Conservation (phyloP, 805 yeast species). For the Starmerella kuoi region DNA sequence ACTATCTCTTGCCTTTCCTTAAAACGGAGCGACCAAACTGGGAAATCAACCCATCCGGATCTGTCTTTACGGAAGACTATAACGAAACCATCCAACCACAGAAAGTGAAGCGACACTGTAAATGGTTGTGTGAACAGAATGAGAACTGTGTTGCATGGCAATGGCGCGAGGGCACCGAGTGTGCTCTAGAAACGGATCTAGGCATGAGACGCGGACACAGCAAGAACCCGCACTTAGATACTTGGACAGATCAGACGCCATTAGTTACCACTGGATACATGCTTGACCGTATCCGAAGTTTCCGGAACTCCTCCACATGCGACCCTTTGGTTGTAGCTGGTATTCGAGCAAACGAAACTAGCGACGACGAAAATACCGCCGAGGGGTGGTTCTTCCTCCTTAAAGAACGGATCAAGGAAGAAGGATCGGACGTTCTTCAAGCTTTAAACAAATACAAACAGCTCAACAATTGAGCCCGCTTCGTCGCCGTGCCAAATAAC, state of each 20-base stretch:
- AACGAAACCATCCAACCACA: slow-evolving; percentile 16
- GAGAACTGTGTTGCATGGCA: slow-evolving; percentile 19
- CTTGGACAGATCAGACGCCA: not conserved
- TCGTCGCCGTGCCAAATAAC: no score
- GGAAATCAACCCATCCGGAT: slow-evolving; percentile 17
- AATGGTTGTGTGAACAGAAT: slow-evolving; percentile 12
- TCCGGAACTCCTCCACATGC: slow-evolving; percentile 21
- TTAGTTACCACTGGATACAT: slow-evolving; percentile 25
- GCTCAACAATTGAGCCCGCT: no score
- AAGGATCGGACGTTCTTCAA: slow-evolving; percentile 6
- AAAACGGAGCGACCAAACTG: slow-evolving; percentile 19
- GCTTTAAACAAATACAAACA: not conserved
- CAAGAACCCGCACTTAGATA: slow-evolving; percentile 8
- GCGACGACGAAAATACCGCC: not conserved
- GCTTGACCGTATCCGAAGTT: slow-evolving; percentile 26
- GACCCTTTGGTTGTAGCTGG: slow-evolving; percentile 16
- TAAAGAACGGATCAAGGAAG: slow-evolving; percentile 1
- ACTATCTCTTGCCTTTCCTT: slow-evolving; percentile 26
- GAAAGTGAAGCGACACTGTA: slow-evolving; percentile 10
- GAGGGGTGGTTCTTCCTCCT: slow-evolving; percentile 7
- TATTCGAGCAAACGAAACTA: not conserved
- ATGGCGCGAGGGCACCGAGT: slow-evolving; percentile 11
- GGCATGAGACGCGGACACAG: slow-evolving; percentile 17
- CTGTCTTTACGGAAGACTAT: slow-evolving; percentile 1
- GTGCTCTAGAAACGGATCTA: slow-evolving; percentile 11